Conservation (phyloP, 139 green algal genomes). For the Closterium sp. region DNA sequence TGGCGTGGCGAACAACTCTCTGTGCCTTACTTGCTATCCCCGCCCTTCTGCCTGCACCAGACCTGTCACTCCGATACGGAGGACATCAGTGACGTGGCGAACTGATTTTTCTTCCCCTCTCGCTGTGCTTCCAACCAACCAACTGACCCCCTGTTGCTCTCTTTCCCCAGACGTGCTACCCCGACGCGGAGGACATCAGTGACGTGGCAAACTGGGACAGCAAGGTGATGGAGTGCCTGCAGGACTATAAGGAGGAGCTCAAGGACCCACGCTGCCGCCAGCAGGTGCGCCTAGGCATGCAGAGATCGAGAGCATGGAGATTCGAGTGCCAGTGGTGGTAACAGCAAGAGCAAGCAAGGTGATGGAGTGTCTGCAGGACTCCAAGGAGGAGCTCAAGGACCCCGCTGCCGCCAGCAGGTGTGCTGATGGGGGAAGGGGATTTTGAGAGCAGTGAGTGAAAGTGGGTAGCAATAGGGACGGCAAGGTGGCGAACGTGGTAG, state of each 20-base stretch:
- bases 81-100: constrained; percentile 33
- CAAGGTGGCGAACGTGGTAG: too few species aligned
- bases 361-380: constrained; percentile 58
- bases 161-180: constrained; percentile 35
- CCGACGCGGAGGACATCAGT: constrained; percentile 24
- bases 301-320: not conserved
- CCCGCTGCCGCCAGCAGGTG: constrained; percentile 62
- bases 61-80: constrained; percentile 23
- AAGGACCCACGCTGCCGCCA: constrained; percentile 59
- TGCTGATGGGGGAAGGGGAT: constrained; percentile 40
- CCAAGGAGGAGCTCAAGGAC: constrained; percentile 51
- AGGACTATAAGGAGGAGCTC: constrained; percentile 58
- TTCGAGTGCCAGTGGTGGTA: not conserved
- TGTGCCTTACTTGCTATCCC: not conserved
- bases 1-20: constrained; percentile 12
- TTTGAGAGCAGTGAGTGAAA: too few species aligned
- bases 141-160: too few species aligned
- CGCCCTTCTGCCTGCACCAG: not conserved
- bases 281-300: constrained; percentile 58
- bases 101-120: not conserved
- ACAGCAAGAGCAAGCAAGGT: constrained; percentile 40
- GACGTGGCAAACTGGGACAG: constrained; percentile 46
- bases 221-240: constrained; percentile 56
- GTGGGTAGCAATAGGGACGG: too few species aligned
- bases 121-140: not conserved